Conservation (phyloP, 2,329 filamentous ascomycete genomes). For the Neopestalotiopsis clavispora region DNA sequence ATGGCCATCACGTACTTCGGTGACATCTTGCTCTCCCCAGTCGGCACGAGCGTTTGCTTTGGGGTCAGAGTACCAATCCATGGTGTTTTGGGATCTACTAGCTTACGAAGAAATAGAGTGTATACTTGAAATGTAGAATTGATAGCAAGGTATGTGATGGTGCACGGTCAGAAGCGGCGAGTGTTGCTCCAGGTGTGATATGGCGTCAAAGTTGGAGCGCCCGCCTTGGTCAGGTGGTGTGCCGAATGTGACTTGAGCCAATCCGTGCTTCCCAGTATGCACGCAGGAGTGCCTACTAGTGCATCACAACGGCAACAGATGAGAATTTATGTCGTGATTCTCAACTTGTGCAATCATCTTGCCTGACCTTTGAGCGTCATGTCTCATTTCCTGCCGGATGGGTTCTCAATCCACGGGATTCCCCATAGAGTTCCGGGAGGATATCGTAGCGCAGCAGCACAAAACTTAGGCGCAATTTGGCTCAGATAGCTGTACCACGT, state of each 20-base stretch:
- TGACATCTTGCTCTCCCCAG: constrained; percentile 8
- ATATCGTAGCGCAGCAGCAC: neutral
- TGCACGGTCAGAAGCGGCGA: neutral
- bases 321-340: neutral
- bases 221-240: neutral
- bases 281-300: neutral
- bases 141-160: neutral
- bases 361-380: neutral
- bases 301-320: neutral
- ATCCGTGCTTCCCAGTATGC: neutral
- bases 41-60: neutral
- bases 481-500: neutral
- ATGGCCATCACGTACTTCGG: neutral
- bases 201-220: neutral
- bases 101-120: too few relatives aligned
- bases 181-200: neutral
- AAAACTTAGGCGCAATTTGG: neutral
- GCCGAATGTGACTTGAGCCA: neutral
- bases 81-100: neutral
- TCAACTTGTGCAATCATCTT: too few relatives aligned
- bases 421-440: neutral
- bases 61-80: constrained; percentile 17
- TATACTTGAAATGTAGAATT: neutral
- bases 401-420: neutral
- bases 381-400: neutral